Evolutionary conservation across 2,329 filamentous ascomycete species (phyloP).

Genomic region (Pyricularia sp.): DNA sequence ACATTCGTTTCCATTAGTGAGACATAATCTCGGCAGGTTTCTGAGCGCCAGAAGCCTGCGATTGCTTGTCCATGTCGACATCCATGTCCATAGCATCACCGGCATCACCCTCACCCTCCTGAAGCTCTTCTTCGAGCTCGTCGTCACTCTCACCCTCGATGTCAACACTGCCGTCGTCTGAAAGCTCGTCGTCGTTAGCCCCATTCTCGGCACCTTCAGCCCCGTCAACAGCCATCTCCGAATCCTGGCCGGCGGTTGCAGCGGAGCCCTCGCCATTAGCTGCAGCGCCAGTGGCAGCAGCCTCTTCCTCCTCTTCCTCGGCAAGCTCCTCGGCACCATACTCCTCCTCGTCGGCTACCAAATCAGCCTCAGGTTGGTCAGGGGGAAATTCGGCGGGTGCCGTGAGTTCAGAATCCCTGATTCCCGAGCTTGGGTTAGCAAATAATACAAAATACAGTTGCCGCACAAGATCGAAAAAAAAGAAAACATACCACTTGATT

Average conservation of each 20-base stretch:
- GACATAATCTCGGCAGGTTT: constrained; percentile 16
- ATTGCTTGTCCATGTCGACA: constrained; percentile 12
- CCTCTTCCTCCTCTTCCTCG: constrained; percentile 47
- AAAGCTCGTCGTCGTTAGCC: constrained; percentile 22
- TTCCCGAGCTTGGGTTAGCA: constrained; percentile 11
- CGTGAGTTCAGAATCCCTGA: constrained; percentile 92
- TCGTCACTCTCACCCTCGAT: constrained; percentile 26
- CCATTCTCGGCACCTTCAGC: constrained; percentile 13
- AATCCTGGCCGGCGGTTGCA: constrained; percentile 12
- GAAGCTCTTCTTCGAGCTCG: constrained; percentile 21
- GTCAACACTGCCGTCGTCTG: constrained; percentile 25
- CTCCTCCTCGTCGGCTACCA: constrained; percentile 68
- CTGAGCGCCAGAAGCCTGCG: constrained; percentile 2
- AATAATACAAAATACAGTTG: background rate
- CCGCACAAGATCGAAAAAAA: constrained; percentile 2
- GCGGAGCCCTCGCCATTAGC: constrained; percentile 8
- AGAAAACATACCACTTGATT: constrained; percentile 75
- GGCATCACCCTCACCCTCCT: constrained; percentile 14
- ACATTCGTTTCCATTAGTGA: constrained; percentile 9
- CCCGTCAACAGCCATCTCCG: constrained; percentile 20
- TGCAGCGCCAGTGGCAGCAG: constrained; percentile 36
- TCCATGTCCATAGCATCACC: constrained; percentile 24
- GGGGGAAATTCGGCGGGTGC: constrained; percentile 93
- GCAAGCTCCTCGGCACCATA: constrained; percentile 88
- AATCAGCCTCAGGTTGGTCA: constrained; percentile 92